These are phyloP conservation scores for Tolypocladium paradoxum DNA, from an alignment of 2,329 filamentous ascomycete species.

Conservation along the genomic window DNA sequence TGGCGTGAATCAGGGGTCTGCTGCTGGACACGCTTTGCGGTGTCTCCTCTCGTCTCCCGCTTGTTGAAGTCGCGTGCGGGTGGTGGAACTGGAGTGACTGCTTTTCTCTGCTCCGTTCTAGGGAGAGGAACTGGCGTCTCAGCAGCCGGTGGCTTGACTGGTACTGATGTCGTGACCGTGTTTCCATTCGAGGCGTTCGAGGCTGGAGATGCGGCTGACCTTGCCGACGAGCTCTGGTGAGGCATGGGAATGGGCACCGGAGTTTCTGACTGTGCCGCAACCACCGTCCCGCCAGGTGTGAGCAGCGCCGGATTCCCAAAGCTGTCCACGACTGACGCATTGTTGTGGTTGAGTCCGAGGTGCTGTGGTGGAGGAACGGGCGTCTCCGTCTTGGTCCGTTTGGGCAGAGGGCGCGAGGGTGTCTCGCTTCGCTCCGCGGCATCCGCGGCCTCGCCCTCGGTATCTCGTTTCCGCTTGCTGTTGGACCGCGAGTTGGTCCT, in stretches of 20 bases:
- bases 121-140: conserved; percentile 28
- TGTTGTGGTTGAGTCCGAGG: conserved; percentile 16
- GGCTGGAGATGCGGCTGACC: conserved; percentile 20
- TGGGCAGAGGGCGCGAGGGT: conserved; percentile 28
- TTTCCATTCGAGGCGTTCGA: conserved; percentile 11
- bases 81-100: conserved; percentile 18
- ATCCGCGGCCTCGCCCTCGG: conserved; percentile 20
- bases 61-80: conserved; percentile 20
- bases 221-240: conserved; percentile 15
- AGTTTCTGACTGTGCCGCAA: conserved; percentile 25
- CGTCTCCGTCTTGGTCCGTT: conserved; percentile 47
- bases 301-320: conserved; percentile 6
- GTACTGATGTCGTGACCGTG: conserved; percentile 15
- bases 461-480: conserved; percentile 36
- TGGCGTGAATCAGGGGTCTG: conserved; percentile 11
- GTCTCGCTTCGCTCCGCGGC: conserved; percentile 12
- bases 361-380: conserved; percentile 38
- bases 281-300: conserved; percentile 3
- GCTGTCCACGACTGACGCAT: conserved; percentile 15
- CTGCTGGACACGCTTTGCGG: conserved; percentile 30
- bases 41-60: conserved; percentile 35
- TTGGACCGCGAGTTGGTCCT: conserved; percentile 19
- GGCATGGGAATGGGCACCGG: conserved; percentile 29
- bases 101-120: conserved; percentile 19
- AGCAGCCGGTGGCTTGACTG: conserved; percentile 19